These are phyloP conservation scores for Pestalotiopsis sp. DNA, from an alignment of 2,329 filamentous ascomycete species.

Conservation along the genomic window DNA sequence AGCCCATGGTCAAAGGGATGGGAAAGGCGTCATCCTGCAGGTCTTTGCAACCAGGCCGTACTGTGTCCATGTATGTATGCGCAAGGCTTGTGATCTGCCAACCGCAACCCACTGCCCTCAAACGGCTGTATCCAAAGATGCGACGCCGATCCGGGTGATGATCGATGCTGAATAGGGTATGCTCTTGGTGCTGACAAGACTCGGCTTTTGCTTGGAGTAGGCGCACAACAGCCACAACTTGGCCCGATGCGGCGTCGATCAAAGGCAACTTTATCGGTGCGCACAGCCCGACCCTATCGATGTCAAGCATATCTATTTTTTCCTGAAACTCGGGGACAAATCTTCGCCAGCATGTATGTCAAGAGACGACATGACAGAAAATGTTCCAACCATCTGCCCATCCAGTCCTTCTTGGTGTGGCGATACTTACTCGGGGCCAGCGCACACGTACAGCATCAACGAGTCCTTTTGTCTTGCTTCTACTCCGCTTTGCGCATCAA, in stretches of 20 bases:
- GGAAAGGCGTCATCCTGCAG: background rate
- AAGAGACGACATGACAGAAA: background rate
- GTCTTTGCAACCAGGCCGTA: background rate
- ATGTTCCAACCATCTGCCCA: no score
- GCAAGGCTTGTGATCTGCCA: background rate
- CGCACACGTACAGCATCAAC: background rate
- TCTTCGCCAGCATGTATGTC: background rate
- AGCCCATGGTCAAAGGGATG: background rate
- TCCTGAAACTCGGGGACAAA: background rate
- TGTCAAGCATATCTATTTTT: background rate
- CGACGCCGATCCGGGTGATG: conserved; percentile 2
- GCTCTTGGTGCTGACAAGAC: background rate
- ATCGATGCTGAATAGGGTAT: background rate
- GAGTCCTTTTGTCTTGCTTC: background rate
- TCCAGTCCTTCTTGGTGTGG: no score
- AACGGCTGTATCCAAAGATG: background rate
- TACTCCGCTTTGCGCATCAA: background rate
- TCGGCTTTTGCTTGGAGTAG: background rate
- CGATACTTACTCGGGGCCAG: background rate
- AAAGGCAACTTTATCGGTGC: background rate
- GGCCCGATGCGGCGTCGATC: background rate
- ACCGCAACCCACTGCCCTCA: background rate
- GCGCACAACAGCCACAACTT: background rate
- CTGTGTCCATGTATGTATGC: background rate
- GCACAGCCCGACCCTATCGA: background rate